Percentiles rank a stretch among this genome's conserved stretches.
phyloP scores from a whole-genome alignment of 2,329 filamentous ascomycete species.

The Claviceps sp. region DNA sequence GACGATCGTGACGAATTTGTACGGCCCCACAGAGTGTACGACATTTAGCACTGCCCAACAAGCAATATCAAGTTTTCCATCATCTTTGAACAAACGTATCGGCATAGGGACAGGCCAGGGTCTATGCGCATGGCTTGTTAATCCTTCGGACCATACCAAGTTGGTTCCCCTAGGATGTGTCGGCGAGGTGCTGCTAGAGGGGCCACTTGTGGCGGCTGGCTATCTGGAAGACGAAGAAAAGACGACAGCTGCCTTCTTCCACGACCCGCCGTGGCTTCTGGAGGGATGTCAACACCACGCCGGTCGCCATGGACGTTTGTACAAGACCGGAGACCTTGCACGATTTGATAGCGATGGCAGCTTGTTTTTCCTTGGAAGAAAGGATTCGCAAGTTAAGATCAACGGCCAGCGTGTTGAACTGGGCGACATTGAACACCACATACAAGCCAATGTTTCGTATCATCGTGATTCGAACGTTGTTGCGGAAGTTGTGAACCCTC shows the following conservation, averaged over 20 bases:
- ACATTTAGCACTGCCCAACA: constrained; percentile 5
- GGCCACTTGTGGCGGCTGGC: constrained; percentile 32
- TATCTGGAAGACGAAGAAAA: constrained; percentile 32
- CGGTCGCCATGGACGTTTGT: constrained; percentile 19
- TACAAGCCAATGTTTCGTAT: constrained; percentile 18
- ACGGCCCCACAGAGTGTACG: constrained; percentile 11
- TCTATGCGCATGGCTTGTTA: constrained; percentile 16
- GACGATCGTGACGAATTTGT: constrained; percentile 6
- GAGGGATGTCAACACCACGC: constrained; percentile 13
- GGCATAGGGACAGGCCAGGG: background rate
- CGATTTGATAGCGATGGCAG: constrained; percentile 14
- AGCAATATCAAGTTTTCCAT: background rate
- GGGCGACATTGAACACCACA: constrained; percentile 12
- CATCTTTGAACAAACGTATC: background rate
- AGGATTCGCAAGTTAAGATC: constrained; percentile 37
- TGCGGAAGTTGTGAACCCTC: constrained; percentile 2
- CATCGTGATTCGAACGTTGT: constrained; percentile 20
- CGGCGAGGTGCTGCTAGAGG: constrained; percentile 24
- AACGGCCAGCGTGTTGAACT: constrained; percentile 36
- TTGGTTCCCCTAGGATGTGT: constrained; percentile 15
- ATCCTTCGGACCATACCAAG: constrained; percentile 12
- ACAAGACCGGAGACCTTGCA: constrained; percentile 23
- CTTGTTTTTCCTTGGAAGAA: constrained; percentile 22
- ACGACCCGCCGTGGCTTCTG: constrained; percentile 25
- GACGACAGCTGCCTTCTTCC: constrained; percentile 31